phyloP scores from a whole-genome alignment of 1,139 yeast genomes.

The Blastobotrys serpentis region DNA sequence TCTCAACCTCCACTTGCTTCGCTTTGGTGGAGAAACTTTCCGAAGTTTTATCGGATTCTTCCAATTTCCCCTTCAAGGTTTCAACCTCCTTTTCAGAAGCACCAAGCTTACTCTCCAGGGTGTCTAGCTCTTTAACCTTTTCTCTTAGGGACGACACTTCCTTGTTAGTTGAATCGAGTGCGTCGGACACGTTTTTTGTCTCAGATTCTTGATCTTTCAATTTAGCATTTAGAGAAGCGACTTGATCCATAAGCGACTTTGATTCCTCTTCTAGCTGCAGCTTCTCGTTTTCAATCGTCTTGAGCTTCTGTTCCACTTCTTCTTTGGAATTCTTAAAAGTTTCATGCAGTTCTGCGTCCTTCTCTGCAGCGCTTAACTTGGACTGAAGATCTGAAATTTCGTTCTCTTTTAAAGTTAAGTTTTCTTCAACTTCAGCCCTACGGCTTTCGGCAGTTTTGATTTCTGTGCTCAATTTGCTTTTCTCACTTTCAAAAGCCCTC shows the following conservation, averaged over 20 bases:
- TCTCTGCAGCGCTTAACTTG: constrained; percentile 4
- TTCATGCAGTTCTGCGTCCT: background rate
- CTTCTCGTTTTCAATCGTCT: constrained; percentile 19
- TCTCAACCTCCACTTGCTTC: background rate
- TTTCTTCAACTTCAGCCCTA: constrained; percentile 11
- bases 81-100: constrained; percentile 14
- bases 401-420: background rate
- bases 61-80: constrained; percentile 12
- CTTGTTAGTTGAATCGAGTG: constrained; percentile 5
- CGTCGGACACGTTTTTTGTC: background rate
- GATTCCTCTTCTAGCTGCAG: constrained; percentile 18
- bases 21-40: background rate
- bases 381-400: constrained; percentile 1
- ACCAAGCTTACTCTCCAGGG: constrained; percentile 9
- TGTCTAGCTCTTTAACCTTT: constrained; percentile 14
- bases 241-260: constrained; percentile 13
- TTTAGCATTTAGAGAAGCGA: constrained; percentile 19
- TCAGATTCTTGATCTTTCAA: background rate
- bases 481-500: constrained; percentile 10
- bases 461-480: constrained; percentile 2
- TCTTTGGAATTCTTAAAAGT: constrained; percentile 4
- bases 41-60: background rate
- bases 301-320: constrained; percentile 1
- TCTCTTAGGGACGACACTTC: constrained; percentile 18
- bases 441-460: constrained; percentile 5